These are phyloP conservation scores for Metschnikowia amazonensis DNA, from an alignment of 805 yeast genomes.

Conservation along the genomic window DNA sequence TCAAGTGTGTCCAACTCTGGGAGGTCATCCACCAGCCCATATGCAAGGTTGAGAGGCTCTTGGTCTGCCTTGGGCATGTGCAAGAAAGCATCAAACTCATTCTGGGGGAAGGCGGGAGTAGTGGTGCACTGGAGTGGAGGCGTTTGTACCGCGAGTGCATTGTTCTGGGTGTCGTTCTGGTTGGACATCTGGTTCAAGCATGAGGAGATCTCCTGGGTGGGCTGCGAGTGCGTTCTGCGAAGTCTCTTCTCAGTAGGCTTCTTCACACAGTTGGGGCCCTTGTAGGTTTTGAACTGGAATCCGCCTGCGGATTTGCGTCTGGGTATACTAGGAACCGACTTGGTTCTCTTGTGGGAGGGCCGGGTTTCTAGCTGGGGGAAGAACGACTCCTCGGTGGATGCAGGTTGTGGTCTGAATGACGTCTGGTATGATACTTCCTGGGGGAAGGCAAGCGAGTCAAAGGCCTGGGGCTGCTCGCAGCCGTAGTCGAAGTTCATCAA, in stretches of 20 bases:
- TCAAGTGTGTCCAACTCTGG: slow-evolving; percentile 7
- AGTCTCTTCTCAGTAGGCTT: slow-evolving; percentile 15
- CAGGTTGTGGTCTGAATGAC: neutral
- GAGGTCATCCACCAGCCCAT: slow-evolving; percentile 1
- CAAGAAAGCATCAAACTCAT: slow-evolving; percentile 16
- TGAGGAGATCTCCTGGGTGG: slow-evolving; percentile 2
- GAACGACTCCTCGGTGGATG: neutral
- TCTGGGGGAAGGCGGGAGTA: neutral
- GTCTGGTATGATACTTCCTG: slow-evolving; percentile 7
- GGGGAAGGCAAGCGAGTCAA: slow-evolving; percentile 4
- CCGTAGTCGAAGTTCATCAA: slow-evolving; percentile 24
- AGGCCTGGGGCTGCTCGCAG: slow-evolving; percentile 3
- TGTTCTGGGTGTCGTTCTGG: neutral
- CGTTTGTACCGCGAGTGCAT: neutral
- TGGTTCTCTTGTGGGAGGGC: slow-evolving; percentile 24
- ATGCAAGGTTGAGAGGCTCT: slow-evolving; percentile 2
- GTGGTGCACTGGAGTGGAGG: slow-evolving; percentile 6
- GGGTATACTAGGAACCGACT: slow-evolving; percentile 22
- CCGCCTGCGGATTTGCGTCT: slow-evolving; percentile 20
- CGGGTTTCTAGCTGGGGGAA: neutral
- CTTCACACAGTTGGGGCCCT: slow-evolving; percentile 23
- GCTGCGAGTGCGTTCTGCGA: slow-evolving; percentile 9
- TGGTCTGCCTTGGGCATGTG: slow-evolving; percentile 7
- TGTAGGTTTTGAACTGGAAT: slow-evolving; percentile 30
- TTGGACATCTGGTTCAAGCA: neutral